These are phyloP conservation scores for Aspergillus eucalypticola DNA, from an alignment of 2,329 filamentous ascomycete species.

Conservation along the genomic window DNA sequence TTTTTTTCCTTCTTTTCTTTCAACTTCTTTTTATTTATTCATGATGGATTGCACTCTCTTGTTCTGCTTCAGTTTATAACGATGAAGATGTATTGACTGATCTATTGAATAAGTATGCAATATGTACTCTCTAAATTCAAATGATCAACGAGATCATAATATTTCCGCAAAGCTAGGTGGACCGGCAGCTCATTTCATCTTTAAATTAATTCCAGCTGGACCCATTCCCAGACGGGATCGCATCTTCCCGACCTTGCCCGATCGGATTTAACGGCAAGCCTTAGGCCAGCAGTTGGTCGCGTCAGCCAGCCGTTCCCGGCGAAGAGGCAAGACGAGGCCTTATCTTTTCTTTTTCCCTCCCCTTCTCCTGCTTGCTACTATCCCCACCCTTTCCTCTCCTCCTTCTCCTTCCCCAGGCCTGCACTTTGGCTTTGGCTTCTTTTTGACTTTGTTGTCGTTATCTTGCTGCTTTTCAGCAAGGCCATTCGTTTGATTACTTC, in stretches of 20 bases:
- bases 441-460: conserved; percentile 7
- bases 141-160: no score
- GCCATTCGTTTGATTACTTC: conserved; percentile 17
- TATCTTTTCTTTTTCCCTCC: conserved; percentile 16
- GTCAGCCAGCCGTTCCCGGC: conserved; percentile 18
- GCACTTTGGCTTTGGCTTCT: no score
- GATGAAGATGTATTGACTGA: no score
- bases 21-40: neutral
- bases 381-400: conserved; percentile 7
- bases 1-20: neutral
- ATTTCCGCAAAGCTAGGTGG: no score
- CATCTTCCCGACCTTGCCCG: neutral
- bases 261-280: conserved; percentile 10
- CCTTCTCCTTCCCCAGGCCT: neutral
- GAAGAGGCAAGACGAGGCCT: conserved; percentile 9
- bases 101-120: no score
- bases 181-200: neutral
- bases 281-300: conserved; percentile 16
- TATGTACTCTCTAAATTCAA: no score
- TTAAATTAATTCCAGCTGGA: neutral
- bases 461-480: conserved; percentile 17
- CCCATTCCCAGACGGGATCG: neutral
- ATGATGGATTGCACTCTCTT: neutral
- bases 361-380: conserved; percentile 1
- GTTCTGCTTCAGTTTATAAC: no score